Percentiles rank a stretch among this genome's conserved stretches.
These are phyloP conservation scores for Pseudozyma flocculosa DNA, from an alignment of 1,284 basidiomycete genomes.

Conservation along the genomic window DNA sequence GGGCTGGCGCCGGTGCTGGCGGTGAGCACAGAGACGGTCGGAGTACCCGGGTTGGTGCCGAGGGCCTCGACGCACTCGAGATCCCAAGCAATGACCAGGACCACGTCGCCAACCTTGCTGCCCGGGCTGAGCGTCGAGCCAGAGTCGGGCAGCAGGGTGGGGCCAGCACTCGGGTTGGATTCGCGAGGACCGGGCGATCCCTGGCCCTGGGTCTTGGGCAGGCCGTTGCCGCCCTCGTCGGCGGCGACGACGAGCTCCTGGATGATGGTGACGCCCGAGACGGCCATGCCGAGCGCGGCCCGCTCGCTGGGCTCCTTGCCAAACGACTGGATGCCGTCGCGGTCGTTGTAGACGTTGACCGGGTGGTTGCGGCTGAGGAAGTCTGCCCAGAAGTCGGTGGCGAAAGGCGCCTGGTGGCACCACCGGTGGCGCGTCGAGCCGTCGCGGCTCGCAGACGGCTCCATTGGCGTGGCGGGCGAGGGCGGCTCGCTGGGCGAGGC, in stretches of 20 bases:
- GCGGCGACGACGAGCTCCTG: constrained; percentile 58
- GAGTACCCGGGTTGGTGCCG: constrained; percentile 41
- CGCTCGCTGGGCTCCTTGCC: constrained; percentile 56
- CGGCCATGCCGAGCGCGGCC: constrained; percentile 53
- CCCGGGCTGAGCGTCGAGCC: constrained; percentile 46
- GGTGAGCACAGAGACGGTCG: constrained; percentile 47
- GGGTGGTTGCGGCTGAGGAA: constrained; percentile 57
- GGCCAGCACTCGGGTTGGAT: constrained; percentile 3
- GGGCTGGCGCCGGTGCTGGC: constrained; percentile 25
- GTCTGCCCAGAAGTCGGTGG: constrained; percentile 57
- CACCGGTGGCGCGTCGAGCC: constrained; percentile 37
- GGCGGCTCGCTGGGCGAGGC: constrained; percentile 24
- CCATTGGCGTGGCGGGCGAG: constrained; percentile 30
- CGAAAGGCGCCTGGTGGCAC: constrained; percentile 57
- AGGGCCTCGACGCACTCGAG: constrained; percentile 55
- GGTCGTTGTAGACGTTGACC: constrained; percentile 44
- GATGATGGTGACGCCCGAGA: constrained; percentile 56
- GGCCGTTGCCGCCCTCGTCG: constrained; percentile 1
- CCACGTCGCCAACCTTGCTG: constrained; percentile 56
- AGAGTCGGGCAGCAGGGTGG: constrained; percentile 13
- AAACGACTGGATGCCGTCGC: constrained; percentile 44
- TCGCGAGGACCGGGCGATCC: constrained; percentile 2
- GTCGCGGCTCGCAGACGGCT: constrained; percentile 14
- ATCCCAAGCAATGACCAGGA: constrained; percentile 59
- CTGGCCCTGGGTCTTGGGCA: too few species aligned